A percentile compares a stretch with the other conserved stretches of the same genome.
Evolutionary conservation across 192 early-diverging fungal species (phyloP).

Genomic region (Lunasporangiospora selenospora): DNA sequence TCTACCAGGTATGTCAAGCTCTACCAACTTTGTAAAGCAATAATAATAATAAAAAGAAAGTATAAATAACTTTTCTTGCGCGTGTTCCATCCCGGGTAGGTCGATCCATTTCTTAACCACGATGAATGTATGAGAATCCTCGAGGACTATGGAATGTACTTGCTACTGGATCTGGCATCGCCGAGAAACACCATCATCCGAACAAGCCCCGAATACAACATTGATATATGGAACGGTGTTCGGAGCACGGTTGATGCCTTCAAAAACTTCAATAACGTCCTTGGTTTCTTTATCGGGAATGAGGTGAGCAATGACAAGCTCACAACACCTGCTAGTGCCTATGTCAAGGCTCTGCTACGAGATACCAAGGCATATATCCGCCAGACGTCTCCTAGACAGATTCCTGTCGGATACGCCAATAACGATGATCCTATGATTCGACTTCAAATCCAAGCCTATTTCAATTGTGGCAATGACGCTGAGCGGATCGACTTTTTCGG

Average conservation of each 20-base stretch:
- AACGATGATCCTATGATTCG: constrained; percentile 78
- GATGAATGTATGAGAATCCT: constrained; percentile 77
- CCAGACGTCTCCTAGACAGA: constrained; percentile 50
- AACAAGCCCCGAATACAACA: constrained; percentile 62
- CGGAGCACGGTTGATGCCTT: constrained; percentile 69
- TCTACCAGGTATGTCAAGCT: constrained; percentile 58
- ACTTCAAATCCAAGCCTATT: constrained; percentile 68
- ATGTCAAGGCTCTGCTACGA: constrained; percentile 71
- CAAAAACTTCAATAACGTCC: constrained; percentile 64
- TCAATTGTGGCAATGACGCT: constrained; percentile 67
- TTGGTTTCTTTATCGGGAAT: constrained; percentile 79
- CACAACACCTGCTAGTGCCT: constrained; percentile 67
- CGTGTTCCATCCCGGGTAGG: too few relatives aligned
- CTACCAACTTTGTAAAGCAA: too few relatives aligned
- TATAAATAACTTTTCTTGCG: too few relatives aligned
- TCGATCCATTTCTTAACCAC: constrained; percentile 66
- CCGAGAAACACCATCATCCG: constrained; percentile 72
- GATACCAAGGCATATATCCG: constrained; percentile 70
- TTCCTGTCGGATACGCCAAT: constrained; percentile 79
- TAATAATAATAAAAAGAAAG: too few relatives aligned
- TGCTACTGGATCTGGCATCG: constrained; percentile 70
- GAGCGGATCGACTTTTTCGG: constrained; percentile 77
- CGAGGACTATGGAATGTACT: constrained; percentile 72
- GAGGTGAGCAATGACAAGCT: constrained; percentile 71
- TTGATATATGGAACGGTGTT: constrained; percentile 60